Evolutionary conservation across 768 basidiomycete species (phyloP).

Genomic region (Royoungia palumana): DNA sequence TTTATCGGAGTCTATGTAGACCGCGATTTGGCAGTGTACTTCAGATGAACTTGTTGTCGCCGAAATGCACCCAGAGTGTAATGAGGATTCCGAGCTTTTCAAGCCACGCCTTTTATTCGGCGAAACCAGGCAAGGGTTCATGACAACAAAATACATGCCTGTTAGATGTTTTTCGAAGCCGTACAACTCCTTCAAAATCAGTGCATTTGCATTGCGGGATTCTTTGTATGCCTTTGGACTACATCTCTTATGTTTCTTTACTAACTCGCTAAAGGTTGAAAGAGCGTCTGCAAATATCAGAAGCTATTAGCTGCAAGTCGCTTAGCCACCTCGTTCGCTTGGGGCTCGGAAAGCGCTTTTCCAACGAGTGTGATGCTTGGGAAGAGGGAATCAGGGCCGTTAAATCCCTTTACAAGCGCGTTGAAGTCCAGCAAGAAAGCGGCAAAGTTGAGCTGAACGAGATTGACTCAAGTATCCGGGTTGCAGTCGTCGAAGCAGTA

Average conservation of each 20-base stretch:
- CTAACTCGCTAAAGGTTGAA: constrained; percentile 17
- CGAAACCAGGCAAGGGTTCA: constrained; percentile 42
- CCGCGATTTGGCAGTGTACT: constrained; percentile 2
- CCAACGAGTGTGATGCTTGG: constrained; percentile 25
- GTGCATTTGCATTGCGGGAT: constrained; percentile 19
- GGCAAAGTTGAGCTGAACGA: constrained; percentile 7
- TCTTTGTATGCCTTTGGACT: constrained; percentile 17
- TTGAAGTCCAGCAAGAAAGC: constrained; percentile 10
- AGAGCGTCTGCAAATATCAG: constrained; percentile 27
- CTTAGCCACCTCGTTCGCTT: constrained; percentile 28
- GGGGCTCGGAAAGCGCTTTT: constrained; percentile 33
- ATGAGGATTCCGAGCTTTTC: constrained; percentile 20
- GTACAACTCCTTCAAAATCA: constrained; percentile 4
- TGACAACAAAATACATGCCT: constrained; percentile 31
- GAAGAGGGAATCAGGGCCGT: constrained; percentile 12
- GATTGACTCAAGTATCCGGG: constrained; percentile 20
- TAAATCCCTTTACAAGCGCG: background rate
- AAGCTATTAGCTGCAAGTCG: constrained; percentile 20
- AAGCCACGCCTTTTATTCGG: constrained; percentile 36
- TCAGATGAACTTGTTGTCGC: constrained; percentile 18
- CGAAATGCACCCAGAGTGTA: constrained; percentile 20
- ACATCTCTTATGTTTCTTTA: background rate
- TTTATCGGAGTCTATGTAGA: background rate
- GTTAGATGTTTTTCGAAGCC: constrained; percentile 9
- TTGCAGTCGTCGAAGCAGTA: constrained; percentile 26